These are phyloP conservation scores for Phytophthora litchii DNA, from an alignment of 352 stramenopile genomes.

Conservation along the genomic window DNA sequence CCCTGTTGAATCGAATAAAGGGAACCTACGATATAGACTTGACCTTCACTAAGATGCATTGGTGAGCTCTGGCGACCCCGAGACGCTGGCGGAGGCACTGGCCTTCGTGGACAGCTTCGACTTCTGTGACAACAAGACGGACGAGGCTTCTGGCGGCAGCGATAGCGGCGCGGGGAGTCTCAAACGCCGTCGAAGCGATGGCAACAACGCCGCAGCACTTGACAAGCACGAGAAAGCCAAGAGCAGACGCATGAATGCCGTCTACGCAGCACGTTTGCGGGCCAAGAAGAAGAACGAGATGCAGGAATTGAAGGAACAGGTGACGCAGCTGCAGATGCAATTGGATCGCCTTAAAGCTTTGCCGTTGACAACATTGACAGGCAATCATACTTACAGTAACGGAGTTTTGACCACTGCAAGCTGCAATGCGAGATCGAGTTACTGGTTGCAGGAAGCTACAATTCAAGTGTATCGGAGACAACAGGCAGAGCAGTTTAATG, in stretches of 20 bases:
- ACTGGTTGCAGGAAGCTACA: slow-evolving; percentile 21
- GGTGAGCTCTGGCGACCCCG: slow-evolving; percentile 3
- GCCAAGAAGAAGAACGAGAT: slow-evolving; percentile 36
- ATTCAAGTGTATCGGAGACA: slow-evolving; percentile 17
- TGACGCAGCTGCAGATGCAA: slow-evolving; percentile 25
- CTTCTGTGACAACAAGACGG: slow-evolving; percentile 5
- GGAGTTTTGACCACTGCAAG: not conserved
- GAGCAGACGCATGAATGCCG: slow-evolving; percentile 21
- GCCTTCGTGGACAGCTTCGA: slow-evolving; percentile 37
- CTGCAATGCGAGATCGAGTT: not conserved
- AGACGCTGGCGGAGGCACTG: slow-evolving; percentile 32
- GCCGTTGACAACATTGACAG: not conserved
- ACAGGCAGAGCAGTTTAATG: slow-evolving; percentile 24
- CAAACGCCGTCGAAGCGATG: slow-evolving; percentile 10
- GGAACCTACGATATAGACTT: too few species aligned
- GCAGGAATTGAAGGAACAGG: slow-evolving; percentile 24
- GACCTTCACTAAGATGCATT: not conserved
- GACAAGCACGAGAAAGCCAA: slow-evolving; percentile 21
- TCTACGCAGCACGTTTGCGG: slow-evolving; percentile 25
- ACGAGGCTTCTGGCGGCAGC: slow-evolving; percentile 9
- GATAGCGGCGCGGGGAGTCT: slow-evolving; percentile 5
- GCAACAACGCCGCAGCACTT: not conserved
- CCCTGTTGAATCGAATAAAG: slow-evolving; percentile 2
- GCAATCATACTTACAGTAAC: not conserved
- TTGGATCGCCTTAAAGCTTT: slow-evolving; percentile 17